phyloP scores from a whole-genome alignment of 1,284 basidiomycete species.

The Marasmius fiardii region DNA sequence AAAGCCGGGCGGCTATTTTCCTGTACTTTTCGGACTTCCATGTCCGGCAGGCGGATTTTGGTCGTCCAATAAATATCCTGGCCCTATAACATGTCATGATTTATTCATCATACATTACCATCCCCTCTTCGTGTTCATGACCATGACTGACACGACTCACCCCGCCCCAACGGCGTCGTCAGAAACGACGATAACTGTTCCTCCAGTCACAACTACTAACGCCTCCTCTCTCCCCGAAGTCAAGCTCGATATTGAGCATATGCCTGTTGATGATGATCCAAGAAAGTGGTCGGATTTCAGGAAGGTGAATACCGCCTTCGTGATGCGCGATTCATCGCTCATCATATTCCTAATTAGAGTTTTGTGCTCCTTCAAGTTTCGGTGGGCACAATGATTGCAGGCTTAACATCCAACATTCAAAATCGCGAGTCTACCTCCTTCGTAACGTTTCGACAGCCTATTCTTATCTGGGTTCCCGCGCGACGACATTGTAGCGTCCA shows the following conservation, averaged over 20 bases:
- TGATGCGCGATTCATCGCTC: neutral
- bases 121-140: neutral
- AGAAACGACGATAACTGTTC: neutral
- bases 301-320: slow-evolving; percentile 45
- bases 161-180: neutral
- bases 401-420: slow-evolving; percentile 66
- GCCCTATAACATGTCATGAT: neutral
- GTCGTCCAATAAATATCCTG: neutral
- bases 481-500: slow-evolving; percentile 44
- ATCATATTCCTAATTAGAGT: slow-evolving; percentile 33
- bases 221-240: neutral
- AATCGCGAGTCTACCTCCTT: slow-evolving; percentile 45
- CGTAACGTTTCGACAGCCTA: neutral
- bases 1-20: too few relatives aligned
- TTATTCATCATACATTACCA: neutral
- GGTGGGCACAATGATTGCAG: slow-evolving; percentile 63
- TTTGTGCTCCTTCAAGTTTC: slow-evolving; percentile 55
- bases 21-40: too few relatives aligned
- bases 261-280: slow-evolving; percentile 73
- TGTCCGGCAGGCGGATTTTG: neutral
- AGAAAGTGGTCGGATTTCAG: slow-evolving; percentile 64
- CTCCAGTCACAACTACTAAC: neutral
- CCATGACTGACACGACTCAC: neutral
- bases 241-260: slow-evolving; percentile 35
- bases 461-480: slow-evolving; percentile 24